phyloP scores from a whole-genome alignment of 1,284 basidiomycete genomes.

The Bjerkandera adusta region DNA sequence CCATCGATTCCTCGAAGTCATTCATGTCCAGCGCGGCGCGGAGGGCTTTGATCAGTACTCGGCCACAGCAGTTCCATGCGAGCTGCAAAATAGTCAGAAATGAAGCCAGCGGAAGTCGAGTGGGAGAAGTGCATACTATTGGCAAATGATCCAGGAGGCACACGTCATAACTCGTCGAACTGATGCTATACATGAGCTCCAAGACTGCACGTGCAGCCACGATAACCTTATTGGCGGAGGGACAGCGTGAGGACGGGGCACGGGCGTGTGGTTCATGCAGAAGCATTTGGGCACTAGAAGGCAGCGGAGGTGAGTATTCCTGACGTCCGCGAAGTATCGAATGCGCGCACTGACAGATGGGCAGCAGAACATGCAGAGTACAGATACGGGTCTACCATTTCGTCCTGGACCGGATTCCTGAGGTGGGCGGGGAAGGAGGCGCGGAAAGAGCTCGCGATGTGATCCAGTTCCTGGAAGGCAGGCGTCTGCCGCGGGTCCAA shows the following conservation, averaged over 20 bases:
- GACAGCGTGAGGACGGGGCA: constrained; percentile 49
- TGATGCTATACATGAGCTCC: constrained; percentile 61
- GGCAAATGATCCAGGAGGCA: constrained; percentile 62
- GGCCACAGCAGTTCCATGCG: constrained; percentile 63
- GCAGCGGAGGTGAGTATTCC: too few species aligned
- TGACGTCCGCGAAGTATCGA: background rate
- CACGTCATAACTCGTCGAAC: constrained; percentile 69
- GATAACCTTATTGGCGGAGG: constrained; percentile 63
- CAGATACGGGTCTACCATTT: constrained; percentile 61
- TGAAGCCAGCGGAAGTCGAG: constrained; percentile 3
- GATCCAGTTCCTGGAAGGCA: constrained; percentile 66
- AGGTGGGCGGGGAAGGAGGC: constrained; percentile 57
- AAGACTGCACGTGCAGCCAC: constrained; percentile 62
- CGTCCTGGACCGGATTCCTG: constrained; percentile 47
- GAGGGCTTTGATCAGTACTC: constrained; percentile 62
- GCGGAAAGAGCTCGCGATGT: constrained; percentile 52
- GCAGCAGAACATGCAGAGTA: constrained; percentile 61
- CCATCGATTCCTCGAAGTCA: constrained; percentile 49
- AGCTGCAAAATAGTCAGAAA: constrained; percentile 40
- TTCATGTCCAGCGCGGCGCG: constrained; percentile 54
- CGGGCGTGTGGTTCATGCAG: constrained; percentile 73
- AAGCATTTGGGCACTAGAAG: constrained; percentile 52
- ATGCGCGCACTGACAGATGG: constrained; percentile 49
- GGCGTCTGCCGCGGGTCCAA: constrained; percentile 57
- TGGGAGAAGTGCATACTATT: constrained; percentile 36